Conservation (phyloP, 108 stramenopile species). For the Chaetoceros muelleri region DNA sequence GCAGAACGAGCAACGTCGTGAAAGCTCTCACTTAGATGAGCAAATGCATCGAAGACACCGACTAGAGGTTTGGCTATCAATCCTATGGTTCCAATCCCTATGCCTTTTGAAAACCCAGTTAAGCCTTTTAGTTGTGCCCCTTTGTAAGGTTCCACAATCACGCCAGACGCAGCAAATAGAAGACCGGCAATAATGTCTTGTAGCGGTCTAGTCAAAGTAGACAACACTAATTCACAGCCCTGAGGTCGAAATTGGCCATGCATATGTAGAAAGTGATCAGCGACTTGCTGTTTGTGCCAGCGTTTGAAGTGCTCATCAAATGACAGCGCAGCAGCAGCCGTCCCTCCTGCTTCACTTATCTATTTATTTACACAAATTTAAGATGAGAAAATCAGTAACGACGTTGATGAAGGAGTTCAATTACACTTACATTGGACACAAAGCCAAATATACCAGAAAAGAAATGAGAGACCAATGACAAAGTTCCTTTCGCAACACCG, state of each 20-base stretch:
- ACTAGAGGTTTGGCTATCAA: slow-evolving; percentile 70
- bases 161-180: slow-evolving; percentile 48
- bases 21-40: slow-evolving; percentile 60
- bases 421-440: slow-evolving; percentile 26
- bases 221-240: slow-evolving; percentile 36
- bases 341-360: slow-evolving; percentile 55
- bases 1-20: slow-evolving; percentile 73
- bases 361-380: slow-evolving; percentile 21
- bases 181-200: slow-evolving; percentile 69
- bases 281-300: slow-evolving; percentile 61
- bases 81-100: slow-evolving; percentile 54
- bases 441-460: slow-evolving; percentile 88
- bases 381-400: too few species aligned
- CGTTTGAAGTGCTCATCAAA: slow-evolving; percentile 64
- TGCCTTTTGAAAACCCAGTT: slow-evolving; percentile 46
- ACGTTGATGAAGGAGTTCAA: too few species aligned
- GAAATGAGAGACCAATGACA: slow-evolving; percentile 87
- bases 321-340: slow-evolving; percentile 49
- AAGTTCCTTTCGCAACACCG: slow-evolving; percentile 88
- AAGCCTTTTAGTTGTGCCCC: slow-evolving; percentile 43
- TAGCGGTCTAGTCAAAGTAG: slow-evolving; percentile 51
- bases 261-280: slow-evolving; percentile 53
- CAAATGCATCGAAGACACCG: slow-evolving; percentile 69
- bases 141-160: slow-evolving; percentile 61
- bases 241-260: slow-evolving; percentile 50